phyloP scores from a whole-genome alignment of 768 basidiomycete genomes.

The Russula lepida region DNA sequence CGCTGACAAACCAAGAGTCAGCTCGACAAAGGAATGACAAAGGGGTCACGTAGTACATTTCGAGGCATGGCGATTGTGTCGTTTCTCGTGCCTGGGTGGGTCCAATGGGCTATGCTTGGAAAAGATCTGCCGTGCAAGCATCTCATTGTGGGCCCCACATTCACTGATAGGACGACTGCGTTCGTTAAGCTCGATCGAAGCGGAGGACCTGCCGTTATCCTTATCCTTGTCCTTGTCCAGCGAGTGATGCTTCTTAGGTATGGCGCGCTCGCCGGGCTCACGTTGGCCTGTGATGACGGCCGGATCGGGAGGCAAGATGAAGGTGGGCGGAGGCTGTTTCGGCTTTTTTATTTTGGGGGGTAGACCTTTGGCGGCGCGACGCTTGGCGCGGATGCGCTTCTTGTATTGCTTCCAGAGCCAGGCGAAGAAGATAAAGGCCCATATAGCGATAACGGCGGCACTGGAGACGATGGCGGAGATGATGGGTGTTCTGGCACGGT shows the following conservation, averaged over 20 bases:
- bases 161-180: not conserved
- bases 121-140: conserved; percentile 12
- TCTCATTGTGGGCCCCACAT: not conserved
- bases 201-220: not conserved
- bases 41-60: not conserved
- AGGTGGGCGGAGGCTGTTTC: conserved; percentile 13
- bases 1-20: conserved; percentile 7
- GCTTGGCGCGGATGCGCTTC: conserved; percentile 13
- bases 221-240: too few species aligned
- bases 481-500: conserved; percentile 17
- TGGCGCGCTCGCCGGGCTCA: conserved; percentile 13
- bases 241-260: conserved; percentile 9
- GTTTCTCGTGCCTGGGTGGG: conserved; percentile 13
- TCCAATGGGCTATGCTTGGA: conserved; percentile 10
- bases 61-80: not conserved
- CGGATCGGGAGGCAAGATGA: conserved; percentile 21
- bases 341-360: conserved; percentile 11
- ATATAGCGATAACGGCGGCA: conserved; percentile 4
- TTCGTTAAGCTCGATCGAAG: conserved; percentile 5
- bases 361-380: conserved; percentile 8
- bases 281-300: conserved; percentile 16
- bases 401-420: conserved; percentile 15
- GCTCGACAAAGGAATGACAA: too few species aligned
- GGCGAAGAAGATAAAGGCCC: conserved; percentile 8
- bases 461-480: conserved; percentile 17